Evolutionary conservation across 768 basidiomycete species (phyloP), one percentile per base, ranked within the genome.

Genomic region (Melanogaster broomeanus): DNA sequence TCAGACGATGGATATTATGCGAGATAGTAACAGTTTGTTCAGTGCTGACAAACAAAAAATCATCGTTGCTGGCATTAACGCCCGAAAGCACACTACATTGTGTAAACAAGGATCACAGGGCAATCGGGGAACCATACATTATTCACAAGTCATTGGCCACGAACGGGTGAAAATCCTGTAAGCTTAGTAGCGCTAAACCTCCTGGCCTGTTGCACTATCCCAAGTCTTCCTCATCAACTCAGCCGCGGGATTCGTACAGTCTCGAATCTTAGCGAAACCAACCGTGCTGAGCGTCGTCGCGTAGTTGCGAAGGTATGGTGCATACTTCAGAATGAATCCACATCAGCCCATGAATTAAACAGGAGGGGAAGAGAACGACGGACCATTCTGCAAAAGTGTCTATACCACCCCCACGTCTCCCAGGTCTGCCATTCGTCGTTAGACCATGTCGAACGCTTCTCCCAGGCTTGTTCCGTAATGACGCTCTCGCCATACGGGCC

Each of bases 381-480:
- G 48, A 93, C 93, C 67, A 72, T 77, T 61, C 91, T 77, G 68
- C 88, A 90, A 73, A 93, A 94, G 60, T 96, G 90, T 53, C 88
- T 76, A 59, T 89, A 94, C 93, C 93, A 95, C 2, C 88, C 85
- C 87, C 90, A 93, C 0, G 86, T 89, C 71, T 90, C 85, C 91
- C 90, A 93, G 1, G 80, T 76, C 62, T 80, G 79, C 93, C 93
- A 95, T 48, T 88, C 85, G 24, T 83, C 81, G 33, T 81, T 77
- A 19, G 75, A 76, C 90, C 90, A 93, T 27, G 73, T 78, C 1
- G 74, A 75, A 21, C 89, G 85, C 38, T 80, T 80, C 30, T 82
- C 76, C 92, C 91, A 93, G 0, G 83, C 80, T 5, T 77, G 73
- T 58, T 84, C 82, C 4, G 77, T 76, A 25, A 93, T 79, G 33